Percentiles rank a stretch among this genome's conserved stretches.
phyloP scores from a whole-genome alignment of 495 filamentous ascomycete genomes.

The Penicillium crystallinum region DNA sequence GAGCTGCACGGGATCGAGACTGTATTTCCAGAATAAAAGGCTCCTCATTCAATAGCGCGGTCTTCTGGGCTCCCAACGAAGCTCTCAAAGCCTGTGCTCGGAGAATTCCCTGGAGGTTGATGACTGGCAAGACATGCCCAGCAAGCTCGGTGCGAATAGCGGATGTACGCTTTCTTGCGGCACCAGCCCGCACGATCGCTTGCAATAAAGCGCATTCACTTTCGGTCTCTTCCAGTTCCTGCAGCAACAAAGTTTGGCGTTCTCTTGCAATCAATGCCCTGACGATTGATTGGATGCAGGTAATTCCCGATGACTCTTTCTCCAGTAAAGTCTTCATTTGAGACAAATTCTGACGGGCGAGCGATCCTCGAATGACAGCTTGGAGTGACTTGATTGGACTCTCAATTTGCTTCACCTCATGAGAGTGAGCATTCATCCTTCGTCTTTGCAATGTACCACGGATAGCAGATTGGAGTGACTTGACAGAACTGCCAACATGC shows the following conservation, averaged over 20 bases:
- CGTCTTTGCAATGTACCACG: constrained; percentile 50
- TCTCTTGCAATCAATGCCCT: constrained; percentile 37
- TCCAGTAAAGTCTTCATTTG: constrained; percentile 28
- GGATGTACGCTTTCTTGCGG: constrained; percentile 20
- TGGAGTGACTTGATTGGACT: constrained; percentile 31
- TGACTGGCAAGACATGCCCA: constrained; percentile 24
- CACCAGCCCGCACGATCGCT: constrained; percentile 37
- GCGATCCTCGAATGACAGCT: constrained; percentile 47
- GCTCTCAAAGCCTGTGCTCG: constrained; percentile 32
- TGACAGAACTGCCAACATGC: constrained; percentile 45
- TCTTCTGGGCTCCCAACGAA: constrained; percentile 29
- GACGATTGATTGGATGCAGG: constrained; percentile 42
- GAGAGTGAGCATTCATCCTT: constrained; percentile 46
- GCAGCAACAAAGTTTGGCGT: constrained; percentile 20
- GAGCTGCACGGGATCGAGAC: constrained; percentile 38
- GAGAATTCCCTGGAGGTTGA: constrained; percentile 31
- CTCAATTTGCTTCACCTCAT: constrained; percentile 37
- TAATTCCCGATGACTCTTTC: constrained; percentile 30
- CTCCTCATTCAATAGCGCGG: constrained; percentile 31
- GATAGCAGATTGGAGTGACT: constrained; percentile 64
- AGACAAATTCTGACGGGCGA: constrained; percentile 38
- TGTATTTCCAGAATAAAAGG: constrained; percentile 41
- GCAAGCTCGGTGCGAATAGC: constrained; percentile 24
- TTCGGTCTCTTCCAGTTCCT: constrained; percentile 30
- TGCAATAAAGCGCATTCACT: constrained; percentile 33